Evolutionary conservation across 2,329 filamentous ascomycete species (phyloP), one percentile per base, ranked within the genome.

Genomic region (Ceratocystis ficicola): DNA sequence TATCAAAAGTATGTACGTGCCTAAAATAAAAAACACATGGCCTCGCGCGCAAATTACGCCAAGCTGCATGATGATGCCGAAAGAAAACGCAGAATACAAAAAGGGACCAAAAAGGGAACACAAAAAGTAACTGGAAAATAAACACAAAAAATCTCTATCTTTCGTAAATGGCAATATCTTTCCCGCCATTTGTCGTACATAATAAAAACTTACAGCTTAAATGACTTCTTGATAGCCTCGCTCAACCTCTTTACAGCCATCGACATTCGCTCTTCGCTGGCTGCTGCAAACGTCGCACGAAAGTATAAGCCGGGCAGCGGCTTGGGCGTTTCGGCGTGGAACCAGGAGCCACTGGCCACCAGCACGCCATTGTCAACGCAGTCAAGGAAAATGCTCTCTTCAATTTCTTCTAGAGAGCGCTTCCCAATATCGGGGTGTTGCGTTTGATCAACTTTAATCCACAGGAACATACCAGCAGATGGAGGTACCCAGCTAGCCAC

Each of bases 381-480:
- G 0, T 82, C 80, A 71, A 88, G 76, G 79, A 96, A 97, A 57
- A 99, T 90, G 65, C 89, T 85, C 71, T 96, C 86, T 75, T 99
- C 94, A 52, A 99, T 80, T 44, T 84, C 83, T 28, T 83, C 74
- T 60, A 90, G 77, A 62, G 75, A 77, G 69, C 81, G 82, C 15
- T 72, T 76, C 1, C 74, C 73, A 44, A 80, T 80, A 12, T 82
- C 75, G 0, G 89, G 89, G 71, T 93, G 89, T 68, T 82, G 80
- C 22, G 77, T 78, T 71, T 84, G 83, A 70, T 90, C 81, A 20
- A 94, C 77, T 64, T 82, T 79, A 67, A 94, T 77, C 90, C 90
- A 94, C 73, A 89, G 81, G 82, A 99, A 99, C 94, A 99, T 99
- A 73, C 93, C 93, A 0, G 92, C 90, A 66, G 81, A 82, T 0